Conservation (phyloP, 768 basidiomycete species). For the Boletus vermiculosoides region DNA sequence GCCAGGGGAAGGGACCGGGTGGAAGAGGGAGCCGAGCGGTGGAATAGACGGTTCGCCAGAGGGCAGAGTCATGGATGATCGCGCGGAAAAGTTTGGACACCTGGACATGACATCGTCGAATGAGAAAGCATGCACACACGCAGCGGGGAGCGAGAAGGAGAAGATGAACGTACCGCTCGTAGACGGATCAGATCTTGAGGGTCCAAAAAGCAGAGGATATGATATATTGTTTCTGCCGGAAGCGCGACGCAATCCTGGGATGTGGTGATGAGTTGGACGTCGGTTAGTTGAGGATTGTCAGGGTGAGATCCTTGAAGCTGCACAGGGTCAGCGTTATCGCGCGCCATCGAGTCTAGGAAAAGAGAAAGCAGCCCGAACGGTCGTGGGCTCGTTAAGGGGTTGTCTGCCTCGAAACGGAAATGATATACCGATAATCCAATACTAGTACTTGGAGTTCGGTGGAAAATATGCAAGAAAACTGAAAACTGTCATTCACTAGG, state of each 20-base stretch:
- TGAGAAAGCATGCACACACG: neutral
- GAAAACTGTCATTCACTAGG: too few species aligned
- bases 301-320: neutral
- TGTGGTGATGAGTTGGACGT: neutral
- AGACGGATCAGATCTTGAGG: constrained; percentile 18
- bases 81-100: constrained; percentile 14
- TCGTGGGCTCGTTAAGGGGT: neutral
- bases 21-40: constrained; percentile 13
- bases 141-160: too few species aligned
- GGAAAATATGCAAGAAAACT: too few species aligned
- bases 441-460: too few species aligned
- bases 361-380: neutral
- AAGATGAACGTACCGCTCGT: constrained; percentile 8
- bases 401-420: constrained; percentile 1
- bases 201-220: constrained; percentile 3
- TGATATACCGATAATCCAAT: too few species aligned
- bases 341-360: constrained; percentile 2
- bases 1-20: constrained; percentile 21
- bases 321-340: constrained; percentile 1
- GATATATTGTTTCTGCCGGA: constrained; percentile 18
- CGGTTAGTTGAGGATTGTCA: neutral
- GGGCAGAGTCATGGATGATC: constrained; percentile 7
- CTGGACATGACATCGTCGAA: constrained; percentile 1
- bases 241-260: neutral
- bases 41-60: constrained; percentile 18